These are phyloP conservation scores for Candida insectorum DNA, from an alignment of 805 yeast species.

Conservation along the genomic window DNA sequence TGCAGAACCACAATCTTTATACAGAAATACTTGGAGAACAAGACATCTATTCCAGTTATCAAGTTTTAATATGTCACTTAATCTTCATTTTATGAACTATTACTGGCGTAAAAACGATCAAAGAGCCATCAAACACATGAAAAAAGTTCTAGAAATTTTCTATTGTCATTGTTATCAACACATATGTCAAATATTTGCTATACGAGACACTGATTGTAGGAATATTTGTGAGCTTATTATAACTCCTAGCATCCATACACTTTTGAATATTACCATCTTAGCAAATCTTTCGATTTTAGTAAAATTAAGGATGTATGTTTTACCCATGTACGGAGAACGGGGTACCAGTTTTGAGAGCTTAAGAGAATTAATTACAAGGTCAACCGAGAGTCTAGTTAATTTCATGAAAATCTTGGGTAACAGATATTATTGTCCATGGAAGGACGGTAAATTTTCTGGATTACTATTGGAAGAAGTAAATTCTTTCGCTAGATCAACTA, in stretches of 20 bases:
- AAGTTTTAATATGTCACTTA: constrained; percentile 9
- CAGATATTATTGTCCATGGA: constrained; percentile 62
- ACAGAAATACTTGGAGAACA: constrained; percentile 6
- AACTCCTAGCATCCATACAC: constrained; percentile 30
- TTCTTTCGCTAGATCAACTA: no score
- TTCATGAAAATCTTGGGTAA: constrained; percentile 37
- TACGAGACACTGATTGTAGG: no score
- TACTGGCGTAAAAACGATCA: constrained; percentile 37
- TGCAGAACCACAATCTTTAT: no score
- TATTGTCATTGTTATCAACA: no score
- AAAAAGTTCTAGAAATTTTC: no score
- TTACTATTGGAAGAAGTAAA: constrained; percentile 36
- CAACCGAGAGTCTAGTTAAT: constrained; percentile 14
- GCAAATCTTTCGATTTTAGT: constrained; percentile 18
- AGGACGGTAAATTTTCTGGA: constrained; percentile 54
- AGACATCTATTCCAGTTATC: constrained; percentile 6
- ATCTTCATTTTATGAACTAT: constrained; percentile 35
- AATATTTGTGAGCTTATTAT: constrained; percentile 31
- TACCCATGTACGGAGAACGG: no score
- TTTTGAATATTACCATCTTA: constrained; percentile 37
- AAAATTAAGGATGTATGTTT: constrained; percentile 15
- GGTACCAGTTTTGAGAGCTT: constrained; percentile 1
- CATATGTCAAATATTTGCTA: no score
- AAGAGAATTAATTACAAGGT: constrained; percentile 7
- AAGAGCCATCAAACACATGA: no score